These are phyloP conservation scores for Beauveria sp. DNA, from an alignment of 2,329 filamentous ascomycete species.

Conservation along the genomic window DNA sequence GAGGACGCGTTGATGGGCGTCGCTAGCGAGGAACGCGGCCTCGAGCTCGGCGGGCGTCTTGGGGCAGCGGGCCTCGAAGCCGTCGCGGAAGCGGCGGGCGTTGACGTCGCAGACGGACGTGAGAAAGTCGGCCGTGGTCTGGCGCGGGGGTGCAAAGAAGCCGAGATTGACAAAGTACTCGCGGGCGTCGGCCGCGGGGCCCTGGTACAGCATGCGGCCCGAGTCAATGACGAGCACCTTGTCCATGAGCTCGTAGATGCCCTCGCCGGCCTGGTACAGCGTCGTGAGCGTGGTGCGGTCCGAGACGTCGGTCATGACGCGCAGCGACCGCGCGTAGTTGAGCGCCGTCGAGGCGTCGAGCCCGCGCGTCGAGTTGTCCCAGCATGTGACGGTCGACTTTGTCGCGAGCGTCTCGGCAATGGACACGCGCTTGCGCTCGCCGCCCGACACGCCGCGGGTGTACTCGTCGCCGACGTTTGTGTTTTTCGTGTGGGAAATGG, in stretches of 20 bases:
- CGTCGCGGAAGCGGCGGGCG: conserved; percentile 59
- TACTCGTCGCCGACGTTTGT: conserved; percentile 69
- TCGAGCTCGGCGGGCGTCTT: conserved; percentile 62
- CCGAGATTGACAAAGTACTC: conserved; percentile 64
- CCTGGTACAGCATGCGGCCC: conserved; percentile 63
- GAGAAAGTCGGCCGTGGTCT: conserved; percentile 68
- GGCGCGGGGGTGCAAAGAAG: conserved; percentile 62
- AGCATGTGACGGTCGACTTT: conserved; percentile 65
- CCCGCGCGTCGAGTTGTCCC: conserved; percentile 77
- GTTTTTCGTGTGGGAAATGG: conserved; percentile 66
- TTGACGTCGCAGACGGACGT: conserved; percentile 69
- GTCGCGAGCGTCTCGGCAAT: conserved; percentile 72
- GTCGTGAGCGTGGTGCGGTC: conserved; percentile 46
- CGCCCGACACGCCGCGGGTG: conserved; percentile 68
- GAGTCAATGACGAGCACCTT: conserved; percentile 73
- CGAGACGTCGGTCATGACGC: conserved; percentile 68
- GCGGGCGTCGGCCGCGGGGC: conserved; percentile 54
- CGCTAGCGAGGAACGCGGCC: conserved; percentile 55
- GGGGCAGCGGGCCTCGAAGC: conserved; percentile 56
- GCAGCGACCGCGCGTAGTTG: conserved; percentile 64
- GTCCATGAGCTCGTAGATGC: conserved; percentile 53
- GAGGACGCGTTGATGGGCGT: conserved; percentile 50
- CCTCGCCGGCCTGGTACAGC: conserved; percentile 36
- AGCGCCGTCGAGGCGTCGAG: conserved; percentile 72
- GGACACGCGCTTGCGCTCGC: conserved; percentile 72